Percentiles rank a stretch among this genome's conserved stretches.
Evolutionary conservation across 192 early-diverging fungal genomes (phyloP).

Genomic region (Coemansia guatemalensis): DNA sequence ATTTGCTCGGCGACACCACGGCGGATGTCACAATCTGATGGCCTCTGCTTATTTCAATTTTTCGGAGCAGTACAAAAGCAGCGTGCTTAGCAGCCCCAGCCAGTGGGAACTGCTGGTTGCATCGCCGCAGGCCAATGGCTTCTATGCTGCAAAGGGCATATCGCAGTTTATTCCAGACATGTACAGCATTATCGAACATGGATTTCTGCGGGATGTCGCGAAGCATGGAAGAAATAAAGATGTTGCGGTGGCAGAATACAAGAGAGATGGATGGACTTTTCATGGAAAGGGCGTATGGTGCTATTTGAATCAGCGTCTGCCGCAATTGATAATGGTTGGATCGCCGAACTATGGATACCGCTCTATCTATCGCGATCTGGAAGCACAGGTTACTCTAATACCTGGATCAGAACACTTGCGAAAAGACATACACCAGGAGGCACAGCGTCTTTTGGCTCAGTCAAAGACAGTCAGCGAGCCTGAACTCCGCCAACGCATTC

Average conservation of each 20-base stretch:
- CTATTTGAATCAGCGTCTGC: constrained; percentile 57
- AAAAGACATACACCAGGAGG: constrained; percentile 55
- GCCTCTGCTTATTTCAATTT: constrained; percentile 97
- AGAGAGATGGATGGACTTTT: constrained; percentile 84
- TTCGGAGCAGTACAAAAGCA: constrained; percentile 62
- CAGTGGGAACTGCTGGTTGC: constrained; percentile 76
- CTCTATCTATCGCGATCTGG: constrained; percentile 88
- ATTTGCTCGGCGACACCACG: constrained; percentile 20
- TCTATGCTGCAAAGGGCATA: constrained; percentile 80
- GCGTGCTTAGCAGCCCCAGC: constrained; percentile 60
- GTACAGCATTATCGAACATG: constrained; percentile 82
- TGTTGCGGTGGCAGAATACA: constrained; percentile 78
- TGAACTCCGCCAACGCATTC: constrained; percentile 24
- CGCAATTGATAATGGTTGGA: constrained; percentile 81
- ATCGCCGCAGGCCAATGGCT: constrained; percentile 94
- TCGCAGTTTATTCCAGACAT: constrained; percentile 86
- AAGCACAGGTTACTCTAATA: constrained; percentile 78
- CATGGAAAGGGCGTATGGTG: constrained; percentile 95
- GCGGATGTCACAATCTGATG: constrained; percentile 62
- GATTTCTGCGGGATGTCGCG: constrained; percentile 59
- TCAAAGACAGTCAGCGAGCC: constrained; percentile 32
- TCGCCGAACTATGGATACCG: constrained; percentile 93
- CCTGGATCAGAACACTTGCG: constrained; percentile 65
- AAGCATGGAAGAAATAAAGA: constrained; percentile 24
- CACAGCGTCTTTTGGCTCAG: constrained; percentile 26